These are phyloP conservation scores for Yamadazyma aaseri DNA, from an alignment of 1,139 yeast genomes.

Conservation along the genomic window DNA sequence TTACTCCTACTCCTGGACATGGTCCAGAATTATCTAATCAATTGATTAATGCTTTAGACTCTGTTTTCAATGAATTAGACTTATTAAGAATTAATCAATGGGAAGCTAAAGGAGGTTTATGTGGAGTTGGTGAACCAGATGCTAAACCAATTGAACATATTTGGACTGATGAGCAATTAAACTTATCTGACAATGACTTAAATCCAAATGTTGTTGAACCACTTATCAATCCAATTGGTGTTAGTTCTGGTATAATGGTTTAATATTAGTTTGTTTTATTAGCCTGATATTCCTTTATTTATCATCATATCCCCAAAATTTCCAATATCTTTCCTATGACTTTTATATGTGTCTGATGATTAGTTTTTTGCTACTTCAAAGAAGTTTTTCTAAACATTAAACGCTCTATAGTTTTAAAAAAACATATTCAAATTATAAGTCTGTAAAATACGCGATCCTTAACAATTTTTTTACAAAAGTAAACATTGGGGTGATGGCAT, in stretches of 20 bases:
- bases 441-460: not conserved
- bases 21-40: slow-evolving; percentile 71
- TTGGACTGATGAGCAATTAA: slow-evolving; percentile 84
- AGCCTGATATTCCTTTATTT: too few species aligned
- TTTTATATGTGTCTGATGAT: too few species aligned
- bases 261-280: slow-evolving; percentile 1
- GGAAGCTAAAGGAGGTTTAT: slow-evolving; percentile 76
- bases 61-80: slow-evolving; percentile 71
- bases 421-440: not conserved
- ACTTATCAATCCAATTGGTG: slow-evolving; percentile 56
- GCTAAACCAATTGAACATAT: slow-evolving; percentile 52
- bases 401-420: not conserved
- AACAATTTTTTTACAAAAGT: not conserved
- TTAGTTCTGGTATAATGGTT: slow-evolving; percentile 60
- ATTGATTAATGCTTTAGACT: slow-evolving; percentile 74
- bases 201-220: slow-evolving; percentile 67
- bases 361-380: slow-evolving; percentile 4
- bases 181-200: slow-evolving; percentile 58
- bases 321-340: too few species aligned
- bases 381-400: slow-evolving; percentile 5
- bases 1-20: slow-evolving; percentile 98
- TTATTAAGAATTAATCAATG: slow-evolving; percentile 79
- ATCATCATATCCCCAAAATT: not conserved
- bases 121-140: slow-evolving; percentile 74
- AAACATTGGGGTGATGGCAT: slow-evolving; percentile 21